Evolutionary conservation across 2,329 filamentous ascomycete species (phyloP).

Genomic region (Alternaria consortialis): DNA sequence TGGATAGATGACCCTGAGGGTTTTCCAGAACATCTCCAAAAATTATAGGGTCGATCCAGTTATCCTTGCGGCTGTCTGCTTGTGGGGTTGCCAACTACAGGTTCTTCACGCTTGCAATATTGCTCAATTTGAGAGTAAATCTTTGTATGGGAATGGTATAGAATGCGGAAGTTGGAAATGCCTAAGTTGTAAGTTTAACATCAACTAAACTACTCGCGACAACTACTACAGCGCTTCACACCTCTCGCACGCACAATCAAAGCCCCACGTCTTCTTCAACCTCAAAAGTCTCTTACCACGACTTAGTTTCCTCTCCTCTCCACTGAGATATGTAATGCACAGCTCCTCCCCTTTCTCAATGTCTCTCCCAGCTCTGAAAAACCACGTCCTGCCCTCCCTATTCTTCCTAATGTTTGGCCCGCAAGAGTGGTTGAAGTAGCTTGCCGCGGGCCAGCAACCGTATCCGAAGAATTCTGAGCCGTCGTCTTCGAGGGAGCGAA

Average conservation of each 20-base stretch:
- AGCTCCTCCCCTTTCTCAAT: slow-evolving; percentile 54
- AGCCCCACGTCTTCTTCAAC: slow-evolving; percentile 56
- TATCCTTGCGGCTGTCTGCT: not conserved
- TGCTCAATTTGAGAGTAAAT: not conserved
- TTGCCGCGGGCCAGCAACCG: slow-evolving; percentile 57
- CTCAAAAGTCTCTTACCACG: slow-evolving; percentile 48
- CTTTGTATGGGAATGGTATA: not conserved
- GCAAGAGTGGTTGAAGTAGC: slow-evolving; percentile 61
- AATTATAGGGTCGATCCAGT: not conserved
- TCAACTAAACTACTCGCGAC: not conserved
- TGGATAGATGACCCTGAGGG: not conserved
- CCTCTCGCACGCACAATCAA: slow-evolving; percentile 55
- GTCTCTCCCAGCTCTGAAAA: slow-evolving; percentile 50
- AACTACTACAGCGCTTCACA: slow-evolving; percentile 39
- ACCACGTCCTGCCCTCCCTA: slow-evolving; percentile 53
- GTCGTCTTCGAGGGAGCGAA: slow-evolving; percentile 55
- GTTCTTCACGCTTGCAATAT: not conserved
- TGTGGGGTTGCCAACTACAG: not conserved
- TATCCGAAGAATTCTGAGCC: slow-evolving; percentile 60
- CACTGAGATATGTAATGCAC: slow-evolving; percentile 60
- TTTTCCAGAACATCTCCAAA: not conserved
- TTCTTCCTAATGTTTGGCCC: slow-evolving; percentile 55
- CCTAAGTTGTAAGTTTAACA: not conserved
- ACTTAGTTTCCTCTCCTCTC: slow-evolving; percentile 55
- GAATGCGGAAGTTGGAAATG: not conserved